Percentiles rank a stretch among this genome's conserved stretches.
Evolutionary conservation across 2,329 filamentous ascomycete species (phyloP).

Genomic region (Aureobasidium mangrovei): DNA sequence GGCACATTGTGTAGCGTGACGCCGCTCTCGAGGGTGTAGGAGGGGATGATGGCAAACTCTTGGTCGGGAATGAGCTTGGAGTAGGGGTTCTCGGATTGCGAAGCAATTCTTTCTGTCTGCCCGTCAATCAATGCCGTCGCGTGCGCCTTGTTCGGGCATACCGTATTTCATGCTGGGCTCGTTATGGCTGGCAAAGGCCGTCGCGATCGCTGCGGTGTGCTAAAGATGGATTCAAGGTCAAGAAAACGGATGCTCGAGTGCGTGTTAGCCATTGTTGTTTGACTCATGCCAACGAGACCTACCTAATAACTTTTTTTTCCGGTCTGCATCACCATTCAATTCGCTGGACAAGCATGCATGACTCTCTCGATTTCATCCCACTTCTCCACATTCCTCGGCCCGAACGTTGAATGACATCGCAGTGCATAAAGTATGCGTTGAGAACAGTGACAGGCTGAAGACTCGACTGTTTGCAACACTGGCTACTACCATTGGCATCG

Average conservation of each 20-base stretch:
- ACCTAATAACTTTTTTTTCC: slow-evolving; percentile 1
- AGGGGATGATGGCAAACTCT: slow-evolving; percentile 74
- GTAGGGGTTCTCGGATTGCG: slow-evolving; percentile 88
- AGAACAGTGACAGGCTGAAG: too few relatives aligned
- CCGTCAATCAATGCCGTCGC: not conserved
- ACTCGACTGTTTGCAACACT: too few relatives aligned
- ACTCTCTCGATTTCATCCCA: not conserved
- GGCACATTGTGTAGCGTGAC: slow-evolving; percentile 68
- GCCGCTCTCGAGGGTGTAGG: slow-evolving; percentile 88
- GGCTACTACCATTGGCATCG: too few relatives aligned
- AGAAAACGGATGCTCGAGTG: not conserved
- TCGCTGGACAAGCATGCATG: slow-evolving; percentile 5
- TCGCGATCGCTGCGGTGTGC: not conserved
- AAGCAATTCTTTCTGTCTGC: slow-evolving; percentile 27
- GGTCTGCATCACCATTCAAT: not conserved
- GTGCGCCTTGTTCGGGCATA: not conserved
- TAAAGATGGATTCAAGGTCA: not conserved
- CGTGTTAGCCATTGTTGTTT: slow-evolving; percentile 6
- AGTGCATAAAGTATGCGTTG: too few relatives aligned
- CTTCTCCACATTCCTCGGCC: not conserved
- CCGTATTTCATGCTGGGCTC: slow-evolving; percentile 10
- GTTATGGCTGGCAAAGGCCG: not conserved
- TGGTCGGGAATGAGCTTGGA: slow-evolving; percentile 79
- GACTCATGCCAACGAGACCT: slow-evolving; percentile 1
- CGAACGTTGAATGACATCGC: too few relatives aligned